Evolutionary conservation across 2,329 filamentous ascomycete species (phyloP), one percentile per base, ranked within the genome.

Genomic region (Penicillium palitans): DNA sequence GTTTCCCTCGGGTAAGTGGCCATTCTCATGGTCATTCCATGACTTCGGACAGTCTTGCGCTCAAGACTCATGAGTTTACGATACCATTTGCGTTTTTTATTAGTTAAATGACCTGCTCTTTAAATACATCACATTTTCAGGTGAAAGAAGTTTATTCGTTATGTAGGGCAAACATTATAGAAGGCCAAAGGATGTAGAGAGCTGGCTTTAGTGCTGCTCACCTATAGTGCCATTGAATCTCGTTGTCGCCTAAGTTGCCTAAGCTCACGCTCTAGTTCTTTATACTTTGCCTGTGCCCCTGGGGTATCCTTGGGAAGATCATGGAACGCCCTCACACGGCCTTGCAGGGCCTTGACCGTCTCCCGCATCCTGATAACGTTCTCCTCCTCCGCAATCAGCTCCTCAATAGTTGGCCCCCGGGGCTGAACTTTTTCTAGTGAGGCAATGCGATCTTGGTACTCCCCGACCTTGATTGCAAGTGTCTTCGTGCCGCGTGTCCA

Each of bases 181-280:
- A 15, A 48, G 8, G 13, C 17, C 24, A 37, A 27, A 29, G 24
- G 17, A 42, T 19, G 17, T 25, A 44, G 17, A 24, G 13, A 55
- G 27, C 15, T 37, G 27, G 39, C 29, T 21, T 63, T 40, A 58
- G 33, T 35, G 37, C 17, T 37, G 48, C 44, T 87, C 85, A 2
- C 91, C 85, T 47, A 95, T 72, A 2, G 81, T 83, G 70, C 93
- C 91, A 91, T 80, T 31, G 78, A 81, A 71, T 96, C 91, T 54
- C 92, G 83, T 65, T 82, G 81, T 62, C 80, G 80, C 29, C 82
- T 87, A 52, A 91, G 75, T 10, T 77, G 76, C 40, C 82, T 80
- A 46, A 96, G 77, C 68, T 91, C 85, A 2, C 78, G 76, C 59
- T 89, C 84, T 44, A 92, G 75, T 31, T 81, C 78, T 63, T 90